A percentile compares a stretch with the other conserved stretches of the same genome.
These are phyloP conservation scores for Moniliella sp. DNA, from an alignment of 1,284 basidiomycete genomes.

Conservation along the genomic window DNA sequence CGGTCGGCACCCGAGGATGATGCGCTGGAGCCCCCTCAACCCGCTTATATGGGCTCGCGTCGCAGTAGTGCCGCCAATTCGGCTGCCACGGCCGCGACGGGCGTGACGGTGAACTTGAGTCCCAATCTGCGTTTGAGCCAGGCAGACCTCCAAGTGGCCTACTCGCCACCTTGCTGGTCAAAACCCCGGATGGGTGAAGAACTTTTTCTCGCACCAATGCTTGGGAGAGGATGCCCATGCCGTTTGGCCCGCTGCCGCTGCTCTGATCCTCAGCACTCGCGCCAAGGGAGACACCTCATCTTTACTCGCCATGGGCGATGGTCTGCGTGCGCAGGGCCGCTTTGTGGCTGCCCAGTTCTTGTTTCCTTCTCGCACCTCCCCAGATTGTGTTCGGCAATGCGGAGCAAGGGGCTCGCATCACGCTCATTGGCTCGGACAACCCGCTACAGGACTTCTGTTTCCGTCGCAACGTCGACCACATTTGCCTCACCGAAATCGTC, in stretches of 20 bases:
- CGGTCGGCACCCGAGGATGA: conserved; percentile 2
- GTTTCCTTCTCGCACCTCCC: conserved; percentile 52
- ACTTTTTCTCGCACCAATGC: neutral
- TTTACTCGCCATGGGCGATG: conserved; percentile 66
- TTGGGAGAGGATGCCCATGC: conserved; percentile 20
- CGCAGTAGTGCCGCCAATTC: too few species aligned
- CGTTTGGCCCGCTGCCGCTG: conserved; percentile 65
- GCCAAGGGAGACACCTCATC: conserved; percentile 42
- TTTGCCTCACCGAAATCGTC: conserved; percentile 70
- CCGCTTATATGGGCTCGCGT: conserved; percentile 17
- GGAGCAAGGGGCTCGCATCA: conserved; percentile 44
- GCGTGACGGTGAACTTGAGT: conserved; percentile 7
- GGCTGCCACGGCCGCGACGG: too few species aligned
- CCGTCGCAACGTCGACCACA: conserved; percentile 51
- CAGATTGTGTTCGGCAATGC: conserved; percentile 53
- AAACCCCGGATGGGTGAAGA: conserved; percentile 39
- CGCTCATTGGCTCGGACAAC: conserved; percentile 45
- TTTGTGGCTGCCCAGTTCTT: conserved; percentile 73
- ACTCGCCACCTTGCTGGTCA: too few species aligned
- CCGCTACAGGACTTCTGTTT: conserved; percentile 42
- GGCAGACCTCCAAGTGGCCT: conserved; percentile 27
- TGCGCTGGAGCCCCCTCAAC: conserved; percentile 3
- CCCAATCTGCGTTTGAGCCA: neutral
- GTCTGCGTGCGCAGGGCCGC: conserved; percentile 51
- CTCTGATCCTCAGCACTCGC: conserved; percentile 60